Evolutionary conservation across 306 rosid genomes (phyloP), one percentile per base, ranked within the genome.

Genomic region (Inga leiocalycina): DNA sequence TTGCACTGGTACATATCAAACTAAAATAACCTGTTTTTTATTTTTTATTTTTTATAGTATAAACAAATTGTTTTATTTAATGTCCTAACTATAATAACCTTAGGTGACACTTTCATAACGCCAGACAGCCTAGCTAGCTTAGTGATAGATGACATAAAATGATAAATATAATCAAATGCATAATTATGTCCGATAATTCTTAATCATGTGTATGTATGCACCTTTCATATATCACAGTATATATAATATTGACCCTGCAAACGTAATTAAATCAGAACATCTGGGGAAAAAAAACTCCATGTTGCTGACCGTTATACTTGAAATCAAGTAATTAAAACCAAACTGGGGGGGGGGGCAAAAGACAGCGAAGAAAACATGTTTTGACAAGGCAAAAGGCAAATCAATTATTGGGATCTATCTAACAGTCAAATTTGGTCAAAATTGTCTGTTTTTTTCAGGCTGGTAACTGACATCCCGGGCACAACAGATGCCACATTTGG

Each of bases 401-500:
- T 43, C 19, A 52, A 10, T 48, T 39, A 69, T 46, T 78, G 61
- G 59, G 65, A 69, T 4, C 43, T 44, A 68, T 19, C 74, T 79
- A 75, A 83, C 80, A 70, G 46, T 69, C 5, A 81, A 76, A 76
- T 72, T 79, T 83, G 67, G 77, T 65, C 78, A 17, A 65, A 69
- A 49, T 37, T 6, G 45, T 69, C 35, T 70, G 56, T 13, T 45
- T 76, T 72, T 24, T 90, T 48, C 91, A 97, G 99, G 99, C 81
- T 92, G 44, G 97, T 97, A 87, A 91, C 98, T 56, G 99, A 97
- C 85, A 97, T 97, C 84, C 99, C 99, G 19, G 99, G 99, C 67
- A 92, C 98, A 75, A 97, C 99, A 79, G 98, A 94, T 85, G 97
- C 93, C 70, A 89, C 97, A 84, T 97, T 94, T 84, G 99, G 99